Evolutionary conservation across 176 grass and related monocot species (phyloP).

Genomic region (Cenchrus fungigraminus): DNA sequence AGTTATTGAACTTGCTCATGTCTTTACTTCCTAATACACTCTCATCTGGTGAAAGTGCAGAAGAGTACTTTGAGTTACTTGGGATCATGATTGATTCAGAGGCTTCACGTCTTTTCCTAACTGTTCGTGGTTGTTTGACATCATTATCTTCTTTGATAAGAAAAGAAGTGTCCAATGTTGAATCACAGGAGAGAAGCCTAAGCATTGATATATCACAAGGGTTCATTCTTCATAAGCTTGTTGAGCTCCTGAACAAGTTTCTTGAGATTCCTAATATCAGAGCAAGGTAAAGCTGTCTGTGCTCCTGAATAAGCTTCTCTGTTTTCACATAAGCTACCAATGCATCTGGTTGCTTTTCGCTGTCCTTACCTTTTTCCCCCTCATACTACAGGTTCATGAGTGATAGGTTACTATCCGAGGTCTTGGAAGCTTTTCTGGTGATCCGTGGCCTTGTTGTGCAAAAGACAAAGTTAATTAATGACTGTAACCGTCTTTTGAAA

Average conservation of each 20-base stretch:
- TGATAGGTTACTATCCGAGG: conserved; percentile 80
- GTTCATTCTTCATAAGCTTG: conserved; percentile 95
- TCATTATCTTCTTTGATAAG: conserved; percentile 84
- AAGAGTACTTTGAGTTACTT: conserved; percentile 96
- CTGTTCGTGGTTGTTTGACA: conserved; percentile 77
- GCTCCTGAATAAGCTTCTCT: background rate
- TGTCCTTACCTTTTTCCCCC: conserved; percentile 1
- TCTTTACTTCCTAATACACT: conserved; percentile 81
- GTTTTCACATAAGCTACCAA: background rate
- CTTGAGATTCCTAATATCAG: conserved; percentile 96
- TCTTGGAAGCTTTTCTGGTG: conserved; percentile 85
- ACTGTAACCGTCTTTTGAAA: conserved; percentile 90
- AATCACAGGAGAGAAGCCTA: conserved; percentile 95
- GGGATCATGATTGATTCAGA: conserved; percentile 88
- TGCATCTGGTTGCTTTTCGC: conserved; percentile 12
- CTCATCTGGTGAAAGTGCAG: conserved; percentile 81
- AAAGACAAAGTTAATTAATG: conserved; percentile 96
- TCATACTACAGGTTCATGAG: conserved; percentile 78
- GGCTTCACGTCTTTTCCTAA: conserved; percentile 81
- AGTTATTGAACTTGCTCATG: conserved; percentile 93
- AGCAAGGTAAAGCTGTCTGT: conserved; percentile 58
- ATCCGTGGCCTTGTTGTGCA: conserved; percentile 94
- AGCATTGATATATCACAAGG: conserved; percentile 96
- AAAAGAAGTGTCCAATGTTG: conserved; percentile 84
- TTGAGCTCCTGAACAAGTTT: conserved; percentile 96